Evolutionary conservation across 768 basidiomycete species (phyloP).

Genomic region (Coprinopsis strossmayeri): DNA sequence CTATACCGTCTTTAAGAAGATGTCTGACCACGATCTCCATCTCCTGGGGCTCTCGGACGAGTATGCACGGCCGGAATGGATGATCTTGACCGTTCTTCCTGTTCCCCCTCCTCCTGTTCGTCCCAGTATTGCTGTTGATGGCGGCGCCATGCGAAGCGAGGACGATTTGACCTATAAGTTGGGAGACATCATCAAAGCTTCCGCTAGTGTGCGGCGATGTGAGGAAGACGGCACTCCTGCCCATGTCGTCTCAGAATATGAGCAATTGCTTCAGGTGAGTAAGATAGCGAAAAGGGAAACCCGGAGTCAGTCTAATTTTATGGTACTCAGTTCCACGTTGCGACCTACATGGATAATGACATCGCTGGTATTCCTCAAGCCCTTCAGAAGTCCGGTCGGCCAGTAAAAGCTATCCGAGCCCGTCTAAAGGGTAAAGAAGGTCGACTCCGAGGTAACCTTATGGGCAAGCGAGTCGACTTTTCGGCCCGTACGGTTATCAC

Average conservation of each 20-base stretch:
- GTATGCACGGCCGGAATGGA: slow-evolving; percentile 98
- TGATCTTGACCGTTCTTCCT: slow-evolving; percentile 97
- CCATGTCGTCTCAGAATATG: slow-evolving; percentile 92
- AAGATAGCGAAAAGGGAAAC: not conserved
- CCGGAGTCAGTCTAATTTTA: not conserved
- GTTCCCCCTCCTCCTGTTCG: slow-evolving; percentile 98
- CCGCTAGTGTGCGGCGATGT: slow-evolving; percentile 83
- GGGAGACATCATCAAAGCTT: slow-evolving; percentile 93
- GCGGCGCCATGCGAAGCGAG: slow-evolving; percentile 93
- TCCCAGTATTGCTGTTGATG: slow-evolving; percentile 95
- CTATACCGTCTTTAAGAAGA: slow-evolving; percentile 95
- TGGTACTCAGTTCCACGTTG: slow-evolving; percentile 80
- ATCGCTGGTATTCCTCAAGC: slow-evolving; percentile 98
- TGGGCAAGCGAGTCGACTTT: slow-evolving; percentile 99
- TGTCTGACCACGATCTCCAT: slow-evolving; percentile 81
- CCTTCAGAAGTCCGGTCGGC: slow-evolving; percentile 93
- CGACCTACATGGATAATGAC: slow-evolving; percentile 99
- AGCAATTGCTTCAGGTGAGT: slow-evolving; percentile 89
- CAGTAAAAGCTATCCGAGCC: slow-evolving; percentile 97
- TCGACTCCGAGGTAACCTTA: slow-evolving; percentile 93
- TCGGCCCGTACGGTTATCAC: slow-evolving; percentile 99
- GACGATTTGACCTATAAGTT: slow-evolving; percentile 99
- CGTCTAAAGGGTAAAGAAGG: slow-evolving; percentile 99
- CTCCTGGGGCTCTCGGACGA: slow-evolving; percentile 90
- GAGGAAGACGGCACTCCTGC: slow-evolving; percentile 97